These are phyloP conservation scores for Phytopythium vexans DNA, from an alignment of 352 stramenopile genomes.

Conservation along the genomic window DNA sequence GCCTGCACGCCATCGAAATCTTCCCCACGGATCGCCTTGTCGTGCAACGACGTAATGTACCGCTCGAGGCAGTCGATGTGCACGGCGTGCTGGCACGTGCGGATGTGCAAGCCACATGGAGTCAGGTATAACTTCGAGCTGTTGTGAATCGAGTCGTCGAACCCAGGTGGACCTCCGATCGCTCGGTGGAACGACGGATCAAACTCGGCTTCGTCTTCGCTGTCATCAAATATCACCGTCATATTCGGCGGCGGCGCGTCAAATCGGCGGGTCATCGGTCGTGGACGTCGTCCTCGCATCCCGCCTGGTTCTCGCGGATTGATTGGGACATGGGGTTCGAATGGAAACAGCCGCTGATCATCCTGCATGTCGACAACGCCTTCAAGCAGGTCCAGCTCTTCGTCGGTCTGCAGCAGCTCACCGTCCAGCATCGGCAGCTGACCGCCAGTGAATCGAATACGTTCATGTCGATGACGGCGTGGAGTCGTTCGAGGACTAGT, in stretches of 20 bases:
- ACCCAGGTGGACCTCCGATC: conserved; percentile 31
- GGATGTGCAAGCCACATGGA: conserved; percentile 77
- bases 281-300: neutral
- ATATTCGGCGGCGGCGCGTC: conserved; percentile 26
- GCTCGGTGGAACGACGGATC: conserved; percentile 36
- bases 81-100: conserved; percentile 84
- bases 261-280: conserved; percentile 18
- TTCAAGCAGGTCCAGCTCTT: conserved; percentile 69
- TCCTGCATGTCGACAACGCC: conserved; percentile 64
- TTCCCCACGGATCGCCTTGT: conserved; percentile 85
- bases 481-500: conserved; percentile 30
- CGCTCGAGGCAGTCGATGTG: conserved; percentile 85
- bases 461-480: conserved; percentile 41
- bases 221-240: conserved; percentile 38
- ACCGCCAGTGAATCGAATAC: conserved; percentile 31
- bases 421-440: conserved; percentile 53
- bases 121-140: conserved; percentile 73
- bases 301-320: neutral
- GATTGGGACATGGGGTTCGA: neutral
- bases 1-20: conserved; percentile 88
- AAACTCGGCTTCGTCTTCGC: conserved; percentile 48
- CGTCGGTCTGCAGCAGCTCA: conserved; percentile 58
- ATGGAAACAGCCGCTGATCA: conserved; percentile 41
- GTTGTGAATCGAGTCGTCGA: conserved; percentile 36
- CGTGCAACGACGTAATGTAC: conserved; percentile 83